phyloP scores from a whole-genome alignment of 2,329 filamentous ascomycete species.

The Monilinia vaccinii-corymbosi region DNA sequence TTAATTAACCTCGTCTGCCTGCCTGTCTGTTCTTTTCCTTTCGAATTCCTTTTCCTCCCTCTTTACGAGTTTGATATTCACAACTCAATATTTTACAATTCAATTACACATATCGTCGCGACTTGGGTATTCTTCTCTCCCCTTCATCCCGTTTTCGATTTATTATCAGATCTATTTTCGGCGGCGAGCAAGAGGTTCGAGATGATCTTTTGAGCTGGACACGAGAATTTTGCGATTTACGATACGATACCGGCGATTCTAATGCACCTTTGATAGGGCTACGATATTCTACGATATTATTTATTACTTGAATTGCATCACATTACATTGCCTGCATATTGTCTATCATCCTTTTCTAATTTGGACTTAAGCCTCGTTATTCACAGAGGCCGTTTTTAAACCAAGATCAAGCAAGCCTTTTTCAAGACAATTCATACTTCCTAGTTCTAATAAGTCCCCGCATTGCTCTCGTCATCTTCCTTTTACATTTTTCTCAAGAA shows the following conservation, averaged over 20 bases:
- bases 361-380: not conserved
- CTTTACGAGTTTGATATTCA: too few species aligned
- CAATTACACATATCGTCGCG: too few species aligned
- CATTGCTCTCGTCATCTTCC: not conserved
- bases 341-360: not conserved
- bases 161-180: too few species aligned
- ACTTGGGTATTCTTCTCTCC: too few species aligned
- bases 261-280: conserved; percentile 24
- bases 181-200: too few species aligned
- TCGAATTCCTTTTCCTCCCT: too few species aligned
- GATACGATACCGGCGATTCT: not conserved
- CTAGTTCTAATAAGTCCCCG: not conserved
- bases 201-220: too few species aligned
- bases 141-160: too few species aligned
- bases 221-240: not conserved
- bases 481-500: not conserved
- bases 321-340: not conserved
- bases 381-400: not conserved
- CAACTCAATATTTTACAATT: too few species aligned
- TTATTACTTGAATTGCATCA: not conserved
- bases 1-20: too few species aligned
- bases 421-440: conserved; percentile 3
- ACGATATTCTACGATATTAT: not conserved
- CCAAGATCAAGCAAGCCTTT: not conserved
- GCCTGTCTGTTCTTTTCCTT: too few species aligned